Percentiles rank a stretch among this genome's conserved stretches.
phyloP scores from a whole-genome alignment of 352 stramenopile species.

The Phytophthora boehmeriae region DNA sequence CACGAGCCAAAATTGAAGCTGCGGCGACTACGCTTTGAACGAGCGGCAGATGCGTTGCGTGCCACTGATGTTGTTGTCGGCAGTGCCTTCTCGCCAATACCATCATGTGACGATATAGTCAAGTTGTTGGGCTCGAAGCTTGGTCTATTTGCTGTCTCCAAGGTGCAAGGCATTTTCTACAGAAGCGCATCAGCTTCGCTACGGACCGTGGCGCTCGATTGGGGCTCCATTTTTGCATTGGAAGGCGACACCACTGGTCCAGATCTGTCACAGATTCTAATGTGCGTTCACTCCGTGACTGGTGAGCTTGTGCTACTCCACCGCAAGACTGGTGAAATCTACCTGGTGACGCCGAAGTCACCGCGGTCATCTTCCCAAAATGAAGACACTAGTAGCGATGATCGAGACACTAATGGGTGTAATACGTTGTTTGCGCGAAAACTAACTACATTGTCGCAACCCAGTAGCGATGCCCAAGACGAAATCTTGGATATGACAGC shows the following conservation, averaged over 20 bases:
- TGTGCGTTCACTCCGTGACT: constrained; percentile 75
- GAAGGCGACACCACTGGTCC: neutral
- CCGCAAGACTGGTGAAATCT: constrained; percentile 35
- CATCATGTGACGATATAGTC: constrained; percentile 35
- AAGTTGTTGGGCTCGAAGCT: constrained; percentile 59
- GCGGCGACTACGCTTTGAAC: constrained; percentile 74
- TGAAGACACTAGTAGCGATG: constrained; percentile 1
- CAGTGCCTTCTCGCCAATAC: constrained; percentile 48
- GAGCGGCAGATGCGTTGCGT: constrained; percentile 69
- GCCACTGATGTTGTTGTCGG: constrained; percentile 78
- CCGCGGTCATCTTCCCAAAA: constrained; percentile 1
- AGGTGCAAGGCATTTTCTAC: constrained; percentile 54
- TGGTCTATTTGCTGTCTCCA: constrained; percentile 77
- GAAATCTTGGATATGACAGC: constrained; percentile 32
- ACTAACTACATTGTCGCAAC: constrained; percentile 30
- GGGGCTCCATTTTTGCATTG: constrained; percentile 30
- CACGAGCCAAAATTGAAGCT: constrained; percentile 67
- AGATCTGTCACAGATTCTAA: constrained; percentile 26
- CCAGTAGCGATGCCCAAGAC: neutral
- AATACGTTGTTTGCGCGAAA: constrained; percentile 25
- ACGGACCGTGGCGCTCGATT: constrained; percentile 42
- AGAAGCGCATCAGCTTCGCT: constrained; percentile 56
- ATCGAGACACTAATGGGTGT: constrained; percentile 15
- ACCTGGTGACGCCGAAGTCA: constrained; percentile 45
- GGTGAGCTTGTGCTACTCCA: constrained; percentile 71